Base-by-base conservation (phyloP, 805 yeast species). In the Saccharomyces jurei region DNA sequence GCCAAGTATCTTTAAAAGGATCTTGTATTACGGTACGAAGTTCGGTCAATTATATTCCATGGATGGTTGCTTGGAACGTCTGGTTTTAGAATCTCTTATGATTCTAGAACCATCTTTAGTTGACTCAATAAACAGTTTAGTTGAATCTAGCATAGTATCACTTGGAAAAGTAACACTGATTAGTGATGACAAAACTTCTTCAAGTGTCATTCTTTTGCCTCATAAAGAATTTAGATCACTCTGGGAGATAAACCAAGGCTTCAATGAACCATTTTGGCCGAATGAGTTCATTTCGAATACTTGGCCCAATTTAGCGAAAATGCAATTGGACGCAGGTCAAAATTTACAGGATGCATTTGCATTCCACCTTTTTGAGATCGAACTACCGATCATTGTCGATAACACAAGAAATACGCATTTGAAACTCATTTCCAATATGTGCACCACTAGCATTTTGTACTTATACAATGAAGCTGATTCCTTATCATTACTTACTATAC, bases 361-460 rank as follows among this genome's bases (percentile, higher is more conserved):
- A 41, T 50, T 52, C 6, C 58, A 62, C 28, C 48, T 58, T 21
- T 41, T 64, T 26, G 55, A 57, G 13, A 55, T 60, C 32, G 41
- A 53, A 10, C 53, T 61, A 9, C 63, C 63, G 13, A 50, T 60
- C 32, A 41, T 44, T 10, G 44, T 54, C 11, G 28, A 52, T 5
- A 50, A 48, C 27, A 52, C 56, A 6, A 46, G 11, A n/a, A 25
- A 17, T 36, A 36, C 25, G 17, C 44, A 49, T 9, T 41, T 54
- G 41, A 54, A 49, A 10, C 29, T 59, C 5, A 41, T 58, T n/a
- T 48, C 52, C 6, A 50, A 48, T 28, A 22, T 56, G 51, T 50
- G 53, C n/a, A 50, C 48, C 28, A 64, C 66, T 1, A 56, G 62
- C 14, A 60, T 63, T 26, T 36, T 63, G 14, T 48, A 28, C 29